A percentile compares a stretch with the other conserved stretches of the same genome.
phyloP scores from a whole-genome alignment of 2,329 filamentous ascomycete species.

The Colletotrichum tropicicola region DNA sequence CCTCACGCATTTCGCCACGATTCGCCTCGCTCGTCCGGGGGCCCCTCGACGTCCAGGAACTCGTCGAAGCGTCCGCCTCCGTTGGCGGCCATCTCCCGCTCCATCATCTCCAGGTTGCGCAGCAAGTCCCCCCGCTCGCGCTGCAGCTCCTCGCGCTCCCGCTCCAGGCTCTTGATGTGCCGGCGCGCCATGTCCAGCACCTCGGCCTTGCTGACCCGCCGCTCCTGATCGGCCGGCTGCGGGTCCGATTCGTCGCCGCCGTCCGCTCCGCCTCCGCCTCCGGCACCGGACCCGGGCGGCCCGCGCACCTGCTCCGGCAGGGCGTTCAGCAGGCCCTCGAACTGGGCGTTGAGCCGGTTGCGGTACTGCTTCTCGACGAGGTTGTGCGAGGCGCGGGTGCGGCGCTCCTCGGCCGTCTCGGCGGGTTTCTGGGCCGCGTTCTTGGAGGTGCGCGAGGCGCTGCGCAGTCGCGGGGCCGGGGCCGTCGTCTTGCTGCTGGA shows the following conservation, averaged over 20 bases:
- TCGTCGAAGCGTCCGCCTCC: conserved; percentile 3
- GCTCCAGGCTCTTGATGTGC: conserved; percentile 43
- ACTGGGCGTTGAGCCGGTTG: conserved; percentile 42
- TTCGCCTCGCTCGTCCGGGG: background rate
- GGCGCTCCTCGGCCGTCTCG: conserved; percentile 39
- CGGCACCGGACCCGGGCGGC: background rate
- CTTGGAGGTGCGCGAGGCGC: conserved; percentile 41
- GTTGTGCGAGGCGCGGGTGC: conserved; percentile 42
- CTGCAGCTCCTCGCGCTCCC: conserved; percentile 38
- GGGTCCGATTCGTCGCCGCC: conserved; percentile 21
- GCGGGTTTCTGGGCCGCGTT: conserved; percentile 35
- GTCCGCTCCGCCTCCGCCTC: background rate
- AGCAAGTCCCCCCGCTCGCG: conserved; percentile 39
- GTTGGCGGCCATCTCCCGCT: conserved; percentile 17
- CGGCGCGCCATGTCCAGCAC: conserved; percentile 44
- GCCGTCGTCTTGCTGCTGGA: conserved; percentile 23
- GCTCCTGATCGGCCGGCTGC: conserved; percentile 34
- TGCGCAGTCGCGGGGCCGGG: conserved; percentile 34
- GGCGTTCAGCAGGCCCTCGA: conserved; percentile 38
- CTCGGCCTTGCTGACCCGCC: conserved; percentile 45
- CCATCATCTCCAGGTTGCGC: conserved; percentile 18
- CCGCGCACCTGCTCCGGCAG: conserved; percentile 36
- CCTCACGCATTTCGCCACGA: conserved; percentile 18
- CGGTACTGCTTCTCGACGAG: conserved; percentile 45
- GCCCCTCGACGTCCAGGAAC: conserved; percentile 14